Conservation (phyloP, 2,329 filamentous ascomycete species). For the Akanthomyces lecanii region DNA sequence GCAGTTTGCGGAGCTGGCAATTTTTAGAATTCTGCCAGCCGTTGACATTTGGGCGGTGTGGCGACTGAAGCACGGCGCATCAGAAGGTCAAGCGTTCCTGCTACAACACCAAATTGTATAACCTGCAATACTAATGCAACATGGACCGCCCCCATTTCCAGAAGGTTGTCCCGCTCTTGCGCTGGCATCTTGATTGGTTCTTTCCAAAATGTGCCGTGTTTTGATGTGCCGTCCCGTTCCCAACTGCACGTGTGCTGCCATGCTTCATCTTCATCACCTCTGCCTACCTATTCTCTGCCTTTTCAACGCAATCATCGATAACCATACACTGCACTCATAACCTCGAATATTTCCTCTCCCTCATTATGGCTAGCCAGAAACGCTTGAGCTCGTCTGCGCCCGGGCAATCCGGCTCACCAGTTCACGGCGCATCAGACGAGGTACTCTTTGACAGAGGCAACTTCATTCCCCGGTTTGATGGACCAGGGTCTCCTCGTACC, state of each 20-base stretch:
- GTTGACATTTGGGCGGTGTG: slow-evolving; percentile 15
- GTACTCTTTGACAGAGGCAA: slow-evolving; percentile 14
- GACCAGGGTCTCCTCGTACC: neutral
- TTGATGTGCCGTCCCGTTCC: neutral
- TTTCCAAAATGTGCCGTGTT: neutral
- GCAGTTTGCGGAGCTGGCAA: neutral
- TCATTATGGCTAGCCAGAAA: neutral
- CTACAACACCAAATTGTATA: neutral
- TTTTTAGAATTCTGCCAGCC: slow-evolving; percentile 18
- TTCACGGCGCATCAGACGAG: slow-evolving; percentile 7
- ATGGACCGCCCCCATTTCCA: neutral
- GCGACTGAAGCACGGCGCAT: neutral
- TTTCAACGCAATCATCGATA: neutral
- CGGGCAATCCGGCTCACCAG: neutral
- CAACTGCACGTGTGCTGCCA: neutral
- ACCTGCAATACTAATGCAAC: neutral
- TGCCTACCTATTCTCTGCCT: neutral
- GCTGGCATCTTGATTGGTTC: neutral
- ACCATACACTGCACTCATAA: neutral
- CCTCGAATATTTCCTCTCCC: neutral
- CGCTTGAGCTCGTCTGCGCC: neutral
- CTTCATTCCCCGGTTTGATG: slow-evolving; percentile 4
- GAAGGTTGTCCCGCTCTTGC: neutral
- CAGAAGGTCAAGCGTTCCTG: neutral
- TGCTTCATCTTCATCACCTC: neutral